phyloP scores from a whole-genome alignment of 352 stramenopile genomes.

The Phytophthora tentaculata region DNA sequence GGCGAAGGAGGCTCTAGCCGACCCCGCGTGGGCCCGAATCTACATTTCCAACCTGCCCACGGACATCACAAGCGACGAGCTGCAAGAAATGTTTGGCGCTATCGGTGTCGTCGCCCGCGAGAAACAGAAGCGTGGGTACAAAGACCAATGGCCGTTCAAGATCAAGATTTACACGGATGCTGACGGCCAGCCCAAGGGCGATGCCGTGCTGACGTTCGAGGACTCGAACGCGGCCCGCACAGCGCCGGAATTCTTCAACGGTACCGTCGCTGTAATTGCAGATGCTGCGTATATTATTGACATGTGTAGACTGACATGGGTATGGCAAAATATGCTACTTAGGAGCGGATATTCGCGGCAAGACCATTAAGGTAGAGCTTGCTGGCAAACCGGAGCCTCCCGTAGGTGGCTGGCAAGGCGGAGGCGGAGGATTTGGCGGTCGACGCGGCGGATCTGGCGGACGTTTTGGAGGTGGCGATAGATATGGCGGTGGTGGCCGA shows the following conservation, averaged over 20 bases:
- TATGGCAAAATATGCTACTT: constrained; percentile 1
- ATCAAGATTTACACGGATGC: constrained; percentile 91
- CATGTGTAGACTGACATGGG: constrained; percentile 5
- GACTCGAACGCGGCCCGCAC: constrained; percentile 83
- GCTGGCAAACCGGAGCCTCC: constrained; percentile 84
- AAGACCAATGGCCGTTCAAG: constrained; percentile 92
- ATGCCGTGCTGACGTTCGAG: constrained; percentile 88
- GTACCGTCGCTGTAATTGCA: constrained; percentile 37
- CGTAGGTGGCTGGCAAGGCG: constrained; percentile 72
- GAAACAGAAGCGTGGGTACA: constrained; percentile 89
- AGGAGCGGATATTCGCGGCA: constrained; percentile 79
- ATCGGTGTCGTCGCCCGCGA: constrained; percentile 83
- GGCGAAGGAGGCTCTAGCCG: constrained; percentile 78
- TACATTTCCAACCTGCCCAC: constrained; percentile 88
- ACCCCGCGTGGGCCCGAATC: constrained; percentile 85
- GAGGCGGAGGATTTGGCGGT: constrained; percentile 46
- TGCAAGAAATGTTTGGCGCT: constrained; percentile 87
- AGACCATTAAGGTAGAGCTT: constrained; percentile 88
- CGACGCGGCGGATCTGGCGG: constrained; percentile 49
- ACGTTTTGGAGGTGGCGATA: constrained; percentile 48
- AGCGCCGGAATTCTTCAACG: constrained; percentile 86
- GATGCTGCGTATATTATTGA: constrained; percentile 2
- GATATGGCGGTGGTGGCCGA: constrained; percentile 42
- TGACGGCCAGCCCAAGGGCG: constrained; percentile 73
- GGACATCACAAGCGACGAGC: constrained; percentile 78